A percentile compares a stretch with the other conserved stretches of the same genome.
Conservation (phyloP, 352 stramenopile species). For the Phytophthora cryptogea region DNA sequence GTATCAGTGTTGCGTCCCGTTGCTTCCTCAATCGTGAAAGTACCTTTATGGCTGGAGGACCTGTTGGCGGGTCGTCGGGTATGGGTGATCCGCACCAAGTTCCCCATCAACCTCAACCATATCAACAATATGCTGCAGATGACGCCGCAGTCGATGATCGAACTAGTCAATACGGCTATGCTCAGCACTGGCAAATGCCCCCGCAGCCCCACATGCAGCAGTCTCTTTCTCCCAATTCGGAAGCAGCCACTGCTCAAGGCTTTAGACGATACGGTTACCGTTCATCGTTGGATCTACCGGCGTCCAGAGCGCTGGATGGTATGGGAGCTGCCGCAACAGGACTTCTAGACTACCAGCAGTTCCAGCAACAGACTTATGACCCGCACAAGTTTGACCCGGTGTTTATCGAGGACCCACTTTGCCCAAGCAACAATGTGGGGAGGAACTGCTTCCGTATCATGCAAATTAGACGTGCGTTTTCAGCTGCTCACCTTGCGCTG, state of each 20-base stretch:
- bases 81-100: conserved; percentile 43
- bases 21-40: conserved; percentile 85
- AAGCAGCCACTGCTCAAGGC: conserved; percentile 61
- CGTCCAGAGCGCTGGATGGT: conserved; percentile 32
- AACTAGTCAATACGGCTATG: conserved; percentile 46
- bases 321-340: conserved; percentile 38
- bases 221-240: conserved; percentile 50
- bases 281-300: conserved; percentile 65
- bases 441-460: conserved; percentile 96
- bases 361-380: conserved; percentile 66
- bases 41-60: conserved; percentile 36
- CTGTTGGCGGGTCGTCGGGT: conserved; percentile 11
- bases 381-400: conserved; percentile 93
- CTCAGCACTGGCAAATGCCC: conserved; percentile 68
- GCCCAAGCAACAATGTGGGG: conserved; percentile 95
- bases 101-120: conserved; percentile 45
- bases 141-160: conserved; percentile 60
- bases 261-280: conserved; percentile 72
- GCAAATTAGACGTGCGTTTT: conserved; percentile 83
- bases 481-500: conserved; percentile 70
- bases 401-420: conserved; percentile 96
- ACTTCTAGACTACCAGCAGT: conserved; percentile 45
- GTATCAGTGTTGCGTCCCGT: conserved; percentile 86
- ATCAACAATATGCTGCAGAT: conserved; percentile 46
- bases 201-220: conserved; percentile 45